These are phyloP conservation scores for Venturiaceae sp. DNA, from an alignment of 2,329 filamentous ascomycete species.

Conservation along the genomic window DNA sequence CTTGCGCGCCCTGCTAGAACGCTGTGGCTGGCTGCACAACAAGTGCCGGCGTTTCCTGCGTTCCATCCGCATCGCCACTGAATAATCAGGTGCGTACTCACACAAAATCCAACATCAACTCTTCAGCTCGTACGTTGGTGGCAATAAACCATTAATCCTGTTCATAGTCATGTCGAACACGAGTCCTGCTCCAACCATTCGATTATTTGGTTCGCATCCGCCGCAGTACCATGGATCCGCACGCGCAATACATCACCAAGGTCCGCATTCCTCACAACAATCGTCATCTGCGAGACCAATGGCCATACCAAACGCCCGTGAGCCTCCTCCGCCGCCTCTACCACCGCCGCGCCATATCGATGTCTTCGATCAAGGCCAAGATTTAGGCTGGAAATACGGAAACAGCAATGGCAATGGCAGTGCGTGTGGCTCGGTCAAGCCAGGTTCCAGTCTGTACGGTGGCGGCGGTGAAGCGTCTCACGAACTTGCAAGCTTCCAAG, in stretches of 20 bases:
- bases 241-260: not conserved
- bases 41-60: not conserved
- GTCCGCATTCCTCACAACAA: not conserved
- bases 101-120: not conserved
- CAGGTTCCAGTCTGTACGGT: constrained; percentile 36
- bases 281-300: constrained; percentile 42
- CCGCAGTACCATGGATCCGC: constrained; percentile 3
- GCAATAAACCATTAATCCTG: not conserved
- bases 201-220: constrained; percentile 1
- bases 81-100: not conserved
- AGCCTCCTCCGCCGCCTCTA: constrained; percentile 49
- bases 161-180: constrained; percentile 1
- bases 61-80: not conserved
- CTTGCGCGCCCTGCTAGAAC: not conserved
- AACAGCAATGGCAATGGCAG: constrained; percentile 33
- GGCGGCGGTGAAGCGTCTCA: constrained; percentile 9
- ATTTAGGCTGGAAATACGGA: constrained; percentile 54
- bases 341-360: constrained; percentile 52
- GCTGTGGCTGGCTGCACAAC: not conserved
- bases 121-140: not conserved
- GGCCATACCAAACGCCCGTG: constrained; percentile 51
- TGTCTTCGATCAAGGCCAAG: constrained; percentile 46
- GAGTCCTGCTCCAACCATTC: constrained; percentile 4
- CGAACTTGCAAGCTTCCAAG: not conserved
- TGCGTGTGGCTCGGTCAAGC: constrained; percentile 33